A percentile compares a stretch with the other conserved stretches of the same genome.
Conservation (phyloP, 805 yeast genomes). For the Kluyveromyces aestuarii region DNA sequence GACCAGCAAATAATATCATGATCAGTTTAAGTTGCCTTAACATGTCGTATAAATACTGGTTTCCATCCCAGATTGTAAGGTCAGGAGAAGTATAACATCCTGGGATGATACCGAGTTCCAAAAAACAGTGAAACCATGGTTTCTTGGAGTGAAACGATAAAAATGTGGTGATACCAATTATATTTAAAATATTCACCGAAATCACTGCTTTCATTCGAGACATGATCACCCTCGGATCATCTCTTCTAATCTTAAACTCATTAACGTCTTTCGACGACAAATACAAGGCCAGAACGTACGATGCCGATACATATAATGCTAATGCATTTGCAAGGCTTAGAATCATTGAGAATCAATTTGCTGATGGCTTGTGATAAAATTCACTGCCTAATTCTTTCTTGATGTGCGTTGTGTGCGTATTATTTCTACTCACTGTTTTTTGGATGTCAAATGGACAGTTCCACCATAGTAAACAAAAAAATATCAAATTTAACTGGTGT, state of each 20-base stretch:
- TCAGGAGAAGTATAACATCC: conserved; percentile 8
- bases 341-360: neutral
- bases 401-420: too few relatives aligned
- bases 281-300: conserved; percentile 22
- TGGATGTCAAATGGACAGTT: too few relatives aligned
- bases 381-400: too few relatives aligned
- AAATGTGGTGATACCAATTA: conserved; percentile 14
- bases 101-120: conserved; percentile 19
- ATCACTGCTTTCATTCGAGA: conserved; percentile 17
- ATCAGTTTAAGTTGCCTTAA: conserved; percentile 9
- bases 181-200: conserved; percentile 10
- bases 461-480: too few relatives aligned
- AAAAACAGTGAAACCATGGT: conserved; percentile 6
- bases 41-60: conserved; percentile 8
- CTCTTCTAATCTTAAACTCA: conserved; percentile 19
- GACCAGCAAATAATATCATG: conserved; percentile 19
- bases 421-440: too few relatives aligned
- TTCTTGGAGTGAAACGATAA: conserved; percentile 1
- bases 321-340: conserved; percentile 1
- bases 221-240: conserved; percentile 21
- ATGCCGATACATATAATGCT: conserved; percentile 16
- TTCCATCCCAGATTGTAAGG: conserved; percentile 7
- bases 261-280: conserved; percentile 11
- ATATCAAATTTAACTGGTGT: too few relatives aligned
- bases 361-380: too few relatives aligned